These are phyloP conservation scores for Achaetomium macrosporum DNA, from an alignment of 2,329 filamentous ascomycete genomes.

Conservation along the genomic window DNA sequence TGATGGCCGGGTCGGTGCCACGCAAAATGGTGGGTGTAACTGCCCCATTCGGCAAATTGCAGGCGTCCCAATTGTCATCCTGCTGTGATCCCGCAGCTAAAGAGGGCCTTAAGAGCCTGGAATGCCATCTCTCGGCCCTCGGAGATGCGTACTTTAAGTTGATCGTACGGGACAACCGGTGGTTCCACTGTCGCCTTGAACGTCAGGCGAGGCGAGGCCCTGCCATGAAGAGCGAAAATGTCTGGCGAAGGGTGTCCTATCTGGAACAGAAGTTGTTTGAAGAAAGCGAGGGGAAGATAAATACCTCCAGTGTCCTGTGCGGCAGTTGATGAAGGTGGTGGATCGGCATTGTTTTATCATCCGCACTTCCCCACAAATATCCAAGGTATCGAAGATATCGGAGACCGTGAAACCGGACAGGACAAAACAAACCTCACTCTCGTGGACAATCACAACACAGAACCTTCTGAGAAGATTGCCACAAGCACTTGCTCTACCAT, in stretches of 20 bases:
- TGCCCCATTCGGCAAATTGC: conserved; percentile 2
- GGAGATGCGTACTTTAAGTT: conserved; percentile 12
- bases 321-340: background rate
- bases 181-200: conserved; percentile 7
- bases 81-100: background rate
- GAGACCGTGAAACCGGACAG: background rate
- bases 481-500: conserved; percentile 10
- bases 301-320: background rate
- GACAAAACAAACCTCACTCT: background rate
- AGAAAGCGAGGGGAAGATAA: background rate
- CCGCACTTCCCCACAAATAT: conserved; percentile 6
- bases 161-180: conserved; percentile 9
- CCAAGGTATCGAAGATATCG: background rate
- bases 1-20: conserved; percentile 7
- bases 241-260: background rate
- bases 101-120: background rate
- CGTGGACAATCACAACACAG: background rate
- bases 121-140: conserved; percentile 6
- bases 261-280: background rate
- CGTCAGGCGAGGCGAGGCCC: conserved; percentile 4
- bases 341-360: background rate
- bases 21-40: background rate
- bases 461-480: background rate
- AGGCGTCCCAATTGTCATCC: background rate
- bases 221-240: background rate